Evolutionary conservation across 441 rosid genomes (phyloP).

Genomic region (Gossypium schwendimanii): DNA sequence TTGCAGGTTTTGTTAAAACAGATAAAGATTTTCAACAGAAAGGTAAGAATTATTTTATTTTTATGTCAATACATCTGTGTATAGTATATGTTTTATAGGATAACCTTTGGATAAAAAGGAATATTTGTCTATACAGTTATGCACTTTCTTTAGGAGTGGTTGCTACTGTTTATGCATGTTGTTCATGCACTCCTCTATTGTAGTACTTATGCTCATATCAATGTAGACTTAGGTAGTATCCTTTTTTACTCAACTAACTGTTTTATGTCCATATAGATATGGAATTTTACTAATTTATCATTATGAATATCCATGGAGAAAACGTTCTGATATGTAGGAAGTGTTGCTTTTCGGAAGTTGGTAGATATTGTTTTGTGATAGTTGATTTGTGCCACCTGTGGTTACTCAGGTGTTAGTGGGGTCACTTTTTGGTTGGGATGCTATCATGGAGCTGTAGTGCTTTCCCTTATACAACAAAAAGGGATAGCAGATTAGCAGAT

Average conservation of each 20-base stretch:
- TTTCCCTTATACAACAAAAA: not conserved
- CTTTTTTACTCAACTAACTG: not conserved
- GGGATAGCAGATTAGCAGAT: not conserved
- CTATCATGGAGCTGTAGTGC: not conserved
- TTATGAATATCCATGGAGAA: not conserved
- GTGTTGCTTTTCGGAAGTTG: not conserved
- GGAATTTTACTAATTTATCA: not conserved
- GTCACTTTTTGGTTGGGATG: not conserved
- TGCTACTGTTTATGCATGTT: not conserved
- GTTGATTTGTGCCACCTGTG: not conserved
- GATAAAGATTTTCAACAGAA: constrained; percentile 87
- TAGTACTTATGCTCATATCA: not conserved
- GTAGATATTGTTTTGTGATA: not conserved
- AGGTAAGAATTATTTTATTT: constrained; percentile 33
- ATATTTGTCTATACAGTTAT: not conserved
- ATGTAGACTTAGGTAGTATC: not conserved
- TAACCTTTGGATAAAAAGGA: not conserved
- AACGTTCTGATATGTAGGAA: not conserved
- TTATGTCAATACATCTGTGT: not conserved
- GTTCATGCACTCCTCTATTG: not conserved
- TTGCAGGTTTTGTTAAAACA: constrained; percentile 96
- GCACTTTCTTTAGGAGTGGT: not conserved
- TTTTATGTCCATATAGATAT: not conserved
- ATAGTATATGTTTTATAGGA: not conserved
- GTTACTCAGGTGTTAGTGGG: not conserved